Conservation (phyloP, 352 stramenopile genomes). For the Phytophthora brassicae region DNA sequence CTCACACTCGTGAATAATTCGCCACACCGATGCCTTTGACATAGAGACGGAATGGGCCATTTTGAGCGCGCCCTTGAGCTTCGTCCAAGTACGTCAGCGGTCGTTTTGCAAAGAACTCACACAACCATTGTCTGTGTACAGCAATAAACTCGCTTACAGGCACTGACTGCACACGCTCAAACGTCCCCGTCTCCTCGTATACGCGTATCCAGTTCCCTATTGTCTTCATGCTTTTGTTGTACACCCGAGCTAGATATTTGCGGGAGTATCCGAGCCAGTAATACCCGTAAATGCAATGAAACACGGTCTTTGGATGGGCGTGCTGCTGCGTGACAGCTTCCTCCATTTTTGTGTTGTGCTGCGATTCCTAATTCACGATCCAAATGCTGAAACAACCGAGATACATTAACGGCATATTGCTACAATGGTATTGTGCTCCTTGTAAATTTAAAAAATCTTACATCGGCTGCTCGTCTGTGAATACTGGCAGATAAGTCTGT, state of each 20-base stretch:
- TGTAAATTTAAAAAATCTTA: no score
- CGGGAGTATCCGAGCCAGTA: not conserved
- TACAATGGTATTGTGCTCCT: no score
- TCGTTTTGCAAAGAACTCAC: not conserved
- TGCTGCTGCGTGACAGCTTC: not conserved
- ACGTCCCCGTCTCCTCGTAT: slow-evolving; percentile 5
- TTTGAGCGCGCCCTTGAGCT: not conserved
- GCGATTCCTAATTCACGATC: no score
- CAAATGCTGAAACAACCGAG: no score
- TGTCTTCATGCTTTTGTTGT: no score
- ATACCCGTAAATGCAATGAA: not conserved
- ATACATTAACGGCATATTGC: no score
- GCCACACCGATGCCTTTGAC: slow-evolving; percentile 1
- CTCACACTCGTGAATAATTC: slow-evolving; percentile 9
- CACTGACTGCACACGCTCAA: not conserved
- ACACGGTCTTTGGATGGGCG: slow-evolving; percentile 1
- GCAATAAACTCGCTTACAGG: not conserved
- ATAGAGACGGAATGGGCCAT: not conserved
- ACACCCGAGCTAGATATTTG: not conserved
- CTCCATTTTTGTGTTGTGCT: no score
- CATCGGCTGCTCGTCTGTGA: no score
- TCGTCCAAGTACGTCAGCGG: no score
- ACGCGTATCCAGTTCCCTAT: not conserved
- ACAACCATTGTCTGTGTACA: not conserved
- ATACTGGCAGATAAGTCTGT: no score